A percentile compares a stretch with the other conserved stretches of the same genome.
Evolutionary conservation across 768 basidiomycete species (phyloP).

Genomic region (Auriculariales sp.): DNA sequence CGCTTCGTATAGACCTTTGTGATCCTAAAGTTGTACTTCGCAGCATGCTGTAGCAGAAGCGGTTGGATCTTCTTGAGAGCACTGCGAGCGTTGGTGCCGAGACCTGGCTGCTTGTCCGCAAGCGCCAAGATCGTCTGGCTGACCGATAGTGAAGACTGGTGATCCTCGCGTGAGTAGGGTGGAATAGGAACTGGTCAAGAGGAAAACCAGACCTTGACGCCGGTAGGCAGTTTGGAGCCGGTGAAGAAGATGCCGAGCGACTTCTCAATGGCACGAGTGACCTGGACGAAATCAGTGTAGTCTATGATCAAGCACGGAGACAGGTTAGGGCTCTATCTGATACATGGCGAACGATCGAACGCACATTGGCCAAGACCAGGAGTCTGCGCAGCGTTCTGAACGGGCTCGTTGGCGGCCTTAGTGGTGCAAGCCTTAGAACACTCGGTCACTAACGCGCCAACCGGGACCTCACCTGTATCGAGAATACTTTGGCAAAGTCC

Average conservation of each 20-base stretch:
- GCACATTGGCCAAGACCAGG: constrained; percentile 58
- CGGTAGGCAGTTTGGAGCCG: no score
- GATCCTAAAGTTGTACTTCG: constrained; percentile 8
- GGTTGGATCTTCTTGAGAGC: constrained; percentile 23
- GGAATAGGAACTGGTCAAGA: no score
- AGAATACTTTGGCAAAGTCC: constrained; percentile 45
- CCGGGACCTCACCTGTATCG: no score
- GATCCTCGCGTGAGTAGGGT: no score
- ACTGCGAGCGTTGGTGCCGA: constrained; percentile 17
- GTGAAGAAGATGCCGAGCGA: constrained; percentile 37
- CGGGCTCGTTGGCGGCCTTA: constrained; percentile 70
- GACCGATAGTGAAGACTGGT: no score
- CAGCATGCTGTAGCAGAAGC: constrained; percentile 19
- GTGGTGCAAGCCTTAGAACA: no score
- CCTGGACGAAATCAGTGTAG: constrained; percentile 53
- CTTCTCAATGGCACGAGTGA: constrained; percentile 50
- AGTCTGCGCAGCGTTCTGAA: constrained; percentile 53
- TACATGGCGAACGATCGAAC: constrained; percentile 10
- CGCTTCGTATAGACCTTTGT: constrained; percentile 8
- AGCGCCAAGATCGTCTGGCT: no score
- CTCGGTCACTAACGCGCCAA: no score
- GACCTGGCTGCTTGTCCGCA: no score
- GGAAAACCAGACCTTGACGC: no score
- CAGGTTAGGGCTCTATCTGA: background rate
- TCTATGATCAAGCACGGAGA: constrained; percentile 22